Evolutionary conservation across 1,284 basidiomycete species (phyloP).

Genomic region (Schizophyllum commune): DNA sequence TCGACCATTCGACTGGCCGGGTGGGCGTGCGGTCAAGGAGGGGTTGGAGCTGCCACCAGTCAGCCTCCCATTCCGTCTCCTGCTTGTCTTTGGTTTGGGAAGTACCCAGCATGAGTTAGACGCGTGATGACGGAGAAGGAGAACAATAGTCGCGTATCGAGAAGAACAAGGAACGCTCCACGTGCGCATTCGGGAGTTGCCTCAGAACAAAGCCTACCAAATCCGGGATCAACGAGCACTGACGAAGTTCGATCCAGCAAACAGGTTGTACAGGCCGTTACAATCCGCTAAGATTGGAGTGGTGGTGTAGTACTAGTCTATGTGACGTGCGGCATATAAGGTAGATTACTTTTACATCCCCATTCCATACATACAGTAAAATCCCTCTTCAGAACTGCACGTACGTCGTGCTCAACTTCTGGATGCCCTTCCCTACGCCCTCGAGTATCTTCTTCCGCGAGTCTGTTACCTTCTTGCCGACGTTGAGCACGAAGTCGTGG

Average conservation of each 20-base stretch:
- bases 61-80: slow-evolving; percentile 45
- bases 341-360: slow-evolving; percentile 10
- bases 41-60: slow-evolving; percentile 69
- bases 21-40: slow-evolving; percentile 33
- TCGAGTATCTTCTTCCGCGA: slow-evolving; percentile 64
- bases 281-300: not conserved
- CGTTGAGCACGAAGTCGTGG: slow-evolving; percentile 51
- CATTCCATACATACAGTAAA: not conserved
- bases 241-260: too few species aligned
- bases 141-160: not conserved
- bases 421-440: slow-evolving; percentile 61
- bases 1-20: slow-evolving; percentile 65
- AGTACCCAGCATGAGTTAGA: slow-evolving; percentile 24
- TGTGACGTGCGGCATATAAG: slow-evolving; percentile 4
- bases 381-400: slow-evolving; percentile 6
- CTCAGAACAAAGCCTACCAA: not conserved
- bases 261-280: not conserved
- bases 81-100: slow-evolving; percentile 54
- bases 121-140: not conserved
- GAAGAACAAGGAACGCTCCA: not conserved
- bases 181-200: not conserved
- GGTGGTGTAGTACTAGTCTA: not conserved
- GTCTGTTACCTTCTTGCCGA: slow-evolving; percentile 60
- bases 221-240: too few species aligned
- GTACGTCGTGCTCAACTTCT: slow-evolving; percentile 43